A percentile compares a stretch with the other conserved stretches of the same genome.
Conservation (phyloP, 352 stramenopile genomes). For the Globisporangium camurandrum region DNA sequence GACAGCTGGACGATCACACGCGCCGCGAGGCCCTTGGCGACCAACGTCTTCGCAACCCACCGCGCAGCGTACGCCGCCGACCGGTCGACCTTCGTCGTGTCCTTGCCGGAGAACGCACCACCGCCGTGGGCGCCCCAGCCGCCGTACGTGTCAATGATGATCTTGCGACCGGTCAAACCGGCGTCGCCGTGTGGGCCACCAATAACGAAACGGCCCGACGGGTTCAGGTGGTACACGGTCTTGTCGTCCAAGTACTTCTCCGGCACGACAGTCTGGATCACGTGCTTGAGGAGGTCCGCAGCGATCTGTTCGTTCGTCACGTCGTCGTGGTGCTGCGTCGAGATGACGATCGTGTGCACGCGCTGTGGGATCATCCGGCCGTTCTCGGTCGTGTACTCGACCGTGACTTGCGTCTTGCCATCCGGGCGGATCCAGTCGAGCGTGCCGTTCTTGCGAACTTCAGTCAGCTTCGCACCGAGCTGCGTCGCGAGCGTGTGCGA, state of each 20-base stretch:
- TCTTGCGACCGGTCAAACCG: conserved; percentile 98
- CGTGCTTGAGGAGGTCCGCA: conserved; percentile 97
- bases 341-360: conserved; percentile 99
- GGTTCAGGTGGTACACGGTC: conserved; percentile 99
- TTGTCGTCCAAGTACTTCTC: conserved; percentile 99
- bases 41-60: conserved; percentile 98
- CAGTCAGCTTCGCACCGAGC: conserved; percentile 94
- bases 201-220: conserved; percentile 98
- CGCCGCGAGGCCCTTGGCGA: conserved; percentile 92
- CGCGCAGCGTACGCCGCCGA: conserved; percentile 97
- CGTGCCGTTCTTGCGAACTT: conserved; percentile 98
- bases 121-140: conserved; percentile 98
- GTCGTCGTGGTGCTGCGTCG: conserved; percentile 98
- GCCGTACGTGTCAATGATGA: conserved; percentile 99
- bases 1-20: conserved; percentile 96
- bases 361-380: conserved; percentile 93
- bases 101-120: conserved; percentile 98
- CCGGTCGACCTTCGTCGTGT: conserved; percentile 98
- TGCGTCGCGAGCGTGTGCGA: conserved; percentile 97
- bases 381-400: conserved; percentile 96
- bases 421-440: conserved; percentile 98
- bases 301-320: conserved; percentile 99
- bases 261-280: conserved; percentile 98
- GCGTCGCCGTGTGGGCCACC: conserved; percentile 98
- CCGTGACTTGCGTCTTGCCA: conserved; percentile 98